Conservation (phyloP, 78 protist species). For the Ministeria vibrans region DNA sequence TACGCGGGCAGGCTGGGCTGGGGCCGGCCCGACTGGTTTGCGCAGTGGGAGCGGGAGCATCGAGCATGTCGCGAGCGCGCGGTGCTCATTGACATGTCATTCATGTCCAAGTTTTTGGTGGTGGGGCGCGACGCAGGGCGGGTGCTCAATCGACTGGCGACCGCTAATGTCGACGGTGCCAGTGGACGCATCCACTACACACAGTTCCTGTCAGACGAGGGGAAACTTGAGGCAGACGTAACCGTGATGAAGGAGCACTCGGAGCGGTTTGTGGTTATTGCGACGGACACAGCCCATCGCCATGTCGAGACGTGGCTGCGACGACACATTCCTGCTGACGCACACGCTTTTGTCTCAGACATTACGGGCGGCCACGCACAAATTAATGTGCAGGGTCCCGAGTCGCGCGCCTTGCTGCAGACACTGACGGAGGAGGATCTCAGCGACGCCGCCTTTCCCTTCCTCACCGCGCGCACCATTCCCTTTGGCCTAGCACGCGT, state of each 20-base stretch:
- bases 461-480: slow-evolving; percentile 7
- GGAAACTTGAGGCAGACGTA: slow-evolving; percentile 19
- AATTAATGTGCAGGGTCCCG: slow-evolving; percentile 27
- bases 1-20: neutral
- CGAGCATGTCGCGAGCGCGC: slow-evolving; percentile 19
- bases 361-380: slow-evolving; percentile 13
- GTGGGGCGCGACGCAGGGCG: slow-evolving; percentile 29
- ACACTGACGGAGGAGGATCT: neutral
- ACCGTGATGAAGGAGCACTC: slow-evolving; percentile 2
- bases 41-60: neutral
- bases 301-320: slow-evolving; percentile 8
- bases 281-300: neutral
- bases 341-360: neutral
- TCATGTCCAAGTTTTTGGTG: slow-evolving; percentile 25
- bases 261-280: slow-evolving; percentile 11
- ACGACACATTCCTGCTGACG: neutral
- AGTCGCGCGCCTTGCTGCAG: slow-evolving; percentile 17
- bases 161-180: slow-evolving; percentile 7
- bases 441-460: slow-evolving; percentile 30
- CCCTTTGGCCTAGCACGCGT: neutral
- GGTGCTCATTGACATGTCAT: slow-evolving; percentile 27
- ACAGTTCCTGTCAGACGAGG: slow-evolving; percentile 17
- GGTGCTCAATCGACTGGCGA: slow-evolving; percentile 10
- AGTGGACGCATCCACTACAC: slow-evolving; percentile 21
- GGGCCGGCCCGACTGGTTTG: slow-evolving; percentile 23